Evolutionary conservation across 805 yeast species (phyloP).

Genomic region (Ogataea allantospora): DNA sequence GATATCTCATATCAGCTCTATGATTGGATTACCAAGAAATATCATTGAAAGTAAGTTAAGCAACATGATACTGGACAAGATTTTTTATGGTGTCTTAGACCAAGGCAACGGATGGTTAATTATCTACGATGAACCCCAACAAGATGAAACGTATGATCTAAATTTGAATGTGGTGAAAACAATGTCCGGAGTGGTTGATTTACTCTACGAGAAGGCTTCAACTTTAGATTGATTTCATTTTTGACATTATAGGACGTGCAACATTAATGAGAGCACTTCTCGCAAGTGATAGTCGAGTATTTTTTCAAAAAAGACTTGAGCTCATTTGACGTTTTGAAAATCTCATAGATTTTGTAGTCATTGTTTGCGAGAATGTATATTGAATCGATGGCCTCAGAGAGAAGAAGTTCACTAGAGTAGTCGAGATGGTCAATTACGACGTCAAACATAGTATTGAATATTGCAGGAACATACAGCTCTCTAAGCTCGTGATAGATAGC

Average conservation of each 20-base stretch:
- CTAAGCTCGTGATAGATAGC: conserved; percentile 54
- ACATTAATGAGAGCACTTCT: no score
- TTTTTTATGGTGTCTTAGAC: conserved; percentile 94
- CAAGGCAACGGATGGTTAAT: conserved; percentile 98
- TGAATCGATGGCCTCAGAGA: conserved; percentile 56
- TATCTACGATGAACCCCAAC: conserved; percentile 83
- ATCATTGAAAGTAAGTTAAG: conserved; percentile 93
- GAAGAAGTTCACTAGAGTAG: conserved; percentile 40
- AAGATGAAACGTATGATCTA: conserved; percentile 85
- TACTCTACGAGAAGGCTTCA: conserved; percentile 90
- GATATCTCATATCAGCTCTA: conserved; percentile 78
- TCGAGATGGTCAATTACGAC: conserved; percentile 45
- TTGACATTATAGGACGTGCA: no score
- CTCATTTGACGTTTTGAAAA: conserved; percentile 57
- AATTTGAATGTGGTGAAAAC: conserved; percentile 83
- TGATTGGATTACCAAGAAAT: conserved; percentile 81
- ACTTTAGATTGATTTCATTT: conserved; percentile 56
- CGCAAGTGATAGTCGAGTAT: conserved; percentile 54
- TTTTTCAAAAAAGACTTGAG: conserved; percentile 44
- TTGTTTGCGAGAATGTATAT: conserved; percentile 70
- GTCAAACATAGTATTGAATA: conserved; percentile 65
- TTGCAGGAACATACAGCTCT: conserved; percentile 66
- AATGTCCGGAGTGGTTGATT: conserved; percentile 84
- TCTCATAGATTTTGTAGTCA: conserved; percentile 52
- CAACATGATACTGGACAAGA: conserved; percentile 94